A percentile compares a stretch with the other conserved stretches of the same genome.
Evolutionary conservation across 768 basidiomycete species (phyloP).

Genomic region (Rhizopogon salebrosus): DNA sequence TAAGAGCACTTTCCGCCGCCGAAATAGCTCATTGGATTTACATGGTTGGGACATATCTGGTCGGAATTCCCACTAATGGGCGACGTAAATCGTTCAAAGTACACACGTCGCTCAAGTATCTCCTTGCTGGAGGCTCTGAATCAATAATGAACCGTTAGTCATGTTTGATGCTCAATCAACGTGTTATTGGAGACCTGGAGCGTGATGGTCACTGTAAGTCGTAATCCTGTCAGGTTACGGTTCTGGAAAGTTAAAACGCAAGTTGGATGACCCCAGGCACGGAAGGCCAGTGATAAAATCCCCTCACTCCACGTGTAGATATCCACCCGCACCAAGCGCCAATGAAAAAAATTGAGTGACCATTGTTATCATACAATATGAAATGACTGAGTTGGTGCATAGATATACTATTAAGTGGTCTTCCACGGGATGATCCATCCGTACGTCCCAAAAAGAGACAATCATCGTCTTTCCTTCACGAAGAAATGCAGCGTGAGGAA

Average conservation of each 20-base stretch:
- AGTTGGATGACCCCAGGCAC: no score
- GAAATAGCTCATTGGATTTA: not conserved
- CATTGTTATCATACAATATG: not conserved
- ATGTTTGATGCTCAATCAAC: no score
- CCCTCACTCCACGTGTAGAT: not conserved
- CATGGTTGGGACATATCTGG: no score
- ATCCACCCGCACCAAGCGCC: not conserved
- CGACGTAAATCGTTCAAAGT: not conserved
- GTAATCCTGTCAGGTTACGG: no score
- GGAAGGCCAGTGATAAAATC: no score
- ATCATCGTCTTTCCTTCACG: constrained; percentile 67
- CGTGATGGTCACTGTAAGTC: no score
- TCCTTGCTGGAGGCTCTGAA: no score
- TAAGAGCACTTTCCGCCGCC: not conserved
- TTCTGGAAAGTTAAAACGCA: no score
- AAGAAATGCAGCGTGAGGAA: constrained; percentile 81
- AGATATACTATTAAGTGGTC: not conserved
- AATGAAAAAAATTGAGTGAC: not conserved
- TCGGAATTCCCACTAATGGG: not conserved
- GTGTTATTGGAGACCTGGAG: no score
- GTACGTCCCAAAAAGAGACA: not conserved
- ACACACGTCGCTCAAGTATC: no score
- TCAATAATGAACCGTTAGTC: no score
- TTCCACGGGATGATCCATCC: not conserved
- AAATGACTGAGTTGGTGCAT: not conserved